phyloP scores from a whole-genome alignment of 345 rosid genomes.

The Raphanus sativus region DNA sequence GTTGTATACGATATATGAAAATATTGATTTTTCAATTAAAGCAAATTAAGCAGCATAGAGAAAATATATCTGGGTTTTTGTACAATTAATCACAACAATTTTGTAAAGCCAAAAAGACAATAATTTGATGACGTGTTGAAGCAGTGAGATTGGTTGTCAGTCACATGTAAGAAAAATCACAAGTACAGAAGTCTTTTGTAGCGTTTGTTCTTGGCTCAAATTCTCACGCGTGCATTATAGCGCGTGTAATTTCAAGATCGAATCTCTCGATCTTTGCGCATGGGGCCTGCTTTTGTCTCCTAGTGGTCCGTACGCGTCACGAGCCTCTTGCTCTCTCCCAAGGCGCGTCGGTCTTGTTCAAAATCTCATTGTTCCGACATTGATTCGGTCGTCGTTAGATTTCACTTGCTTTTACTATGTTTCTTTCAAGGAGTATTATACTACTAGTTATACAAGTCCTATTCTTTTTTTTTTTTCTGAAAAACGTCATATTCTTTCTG shows the following conservation, averaged over 20 bases:
- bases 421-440: slow-evolving; percentile 15
- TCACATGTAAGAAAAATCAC: slow-evolving; percentile 33
- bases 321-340: slow-evolving; percentile 29
- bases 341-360: slow-evolving; percentile 33
- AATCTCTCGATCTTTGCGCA: slow-evolving; percentile 34
- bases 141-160: slow-evolving; percentile 28
- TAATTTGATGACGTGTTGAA: not conserved
- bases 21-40: not conserved
- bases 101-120: not conserved
- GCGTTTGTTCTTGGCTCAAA: slow-evolving; percentile 25
- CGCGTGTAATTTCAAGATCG: slow-evolving; percentile 33
- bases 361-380: slow-evolving; percentile 33
- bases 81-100: not conserved
- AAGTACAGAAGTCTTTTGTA: slow-evolving; percentile 13
- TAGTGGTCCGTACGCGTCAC: slow-evolving; percentile 40
- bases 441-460: not conserved
- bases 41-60: not conserved
- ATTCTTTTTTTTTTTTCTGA: not conserved
- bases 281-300: slow-evolving; percentile 41
- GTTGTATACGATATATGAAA: not conserved
- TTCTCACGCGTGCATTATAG: slow-evolving; percentile 28
- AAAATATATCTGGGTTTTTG: not conserved
- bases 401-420: slow-evolving; percentile 17
- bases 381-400: slow-evolving; percentile 38
- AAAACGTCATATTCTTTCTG: too few species aligned